These are phyloP conservation scores for Ajuga chamaepitys DNA, from an alignment of 257 asterid genomes.

Conservation along the genomic window DNA sequence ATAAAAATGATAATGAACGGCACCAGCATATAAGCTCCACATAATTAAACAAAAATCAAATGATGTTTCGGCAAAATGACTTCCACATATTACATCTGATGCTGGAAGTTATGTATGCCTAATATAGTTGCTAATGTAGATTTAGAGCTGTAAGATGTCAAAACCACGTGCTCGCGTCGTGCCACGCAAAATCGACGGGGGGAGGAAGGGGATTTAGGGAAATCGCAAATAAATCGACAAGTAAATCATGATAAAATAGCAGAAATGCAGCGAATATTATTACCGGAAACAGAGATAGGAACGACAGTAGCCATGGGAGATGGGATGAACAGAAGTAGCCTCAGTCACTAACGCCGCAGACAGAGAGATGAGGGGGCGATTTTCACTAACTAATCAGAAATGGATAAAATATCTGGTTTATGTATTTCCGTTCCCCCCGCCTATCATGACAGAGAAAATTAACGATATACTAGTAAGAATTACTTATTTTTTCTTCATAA, in stretches of 20 bases:
- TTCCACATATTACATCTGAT: neutral
- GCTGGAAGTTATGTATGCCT: neutral
- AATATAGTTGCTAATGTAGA: neutral
- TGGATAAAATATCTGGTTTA: conserved; percentile 1
- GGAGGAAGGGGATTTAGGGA: neutral
- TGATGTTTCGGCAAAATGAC: neutral
- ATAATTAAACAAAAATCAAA: neutral
- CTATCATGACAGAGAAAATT: neutral
- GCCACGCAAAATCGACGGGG: neutral
- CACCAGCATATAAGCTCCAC: neutral
- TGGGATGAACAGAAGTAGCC: neutral
- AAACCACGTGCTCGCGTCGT: neutral
- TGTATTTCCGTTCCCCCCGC: neutral
- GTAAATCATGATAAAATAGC: neutral
- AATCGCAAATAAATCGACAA: conserved; percentile 1
- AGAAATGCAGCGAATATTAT: neutral
- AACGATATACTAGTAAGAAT: too few species aligned
- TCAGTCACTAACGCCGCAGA: conserved; percentile 1
- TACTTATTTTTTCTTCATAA: too few species aligned
- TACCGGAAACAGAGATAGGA: conserved; percentile 44
- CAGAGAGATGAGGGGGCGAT: conserved; percentile 1
- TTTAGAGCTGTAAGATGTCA: neutral
- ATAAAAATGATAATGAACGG: neutral
- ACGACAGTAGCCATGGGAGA: conserved; percentile 48
- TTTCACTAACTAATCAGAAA: neutral